Evolutionary conservation across 1,284 basidiomycete genomes (phyloP), one percentile per base, ranked within the genome.

Genomic region (Pseudozyma hubeiensis): DNA sequence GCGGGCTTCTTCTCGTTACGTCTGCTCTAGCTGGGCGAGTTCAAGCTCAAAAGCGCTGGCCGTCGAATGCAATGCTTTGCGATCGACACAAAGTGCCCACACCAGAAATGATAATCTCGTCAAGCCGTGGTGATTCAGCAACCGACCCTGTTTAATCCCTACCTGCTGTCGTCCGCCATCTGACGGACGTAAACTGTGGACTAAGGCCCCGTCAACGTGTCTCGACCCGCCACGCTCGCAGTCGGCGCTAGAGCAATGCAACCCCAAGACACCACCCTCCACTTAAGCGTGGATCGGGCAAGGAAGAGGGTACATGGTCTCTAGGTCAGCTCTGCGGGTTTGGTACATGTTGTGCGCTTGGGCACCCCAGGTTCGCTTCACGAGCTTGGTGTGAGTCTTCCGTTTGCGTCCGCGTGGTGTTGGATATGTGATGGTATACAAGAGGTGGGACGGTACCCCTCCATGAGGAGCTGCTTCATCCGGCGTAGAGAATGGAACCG

Each of bases 11-110:
- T 60, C 53, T 40, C 49, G 49, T 47, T 53, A 56, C 53, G 57
- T 69, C 72, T 75, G 72, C 72, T 70, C 72, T 75, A 75, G 72
- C 72, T 57, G 72, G 72, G 72, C 72, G 72, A 75, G 66, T 75
- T 66, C 29, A 63, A 74, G 72, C 66, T 66, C 53, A n/a, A 75
- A 59, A 53, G 66, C 66, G 66, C 66, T 75, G 72, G 72, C 66
- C 34, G 55, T 62, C 56, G 19, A 13, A 44, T 41, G 53, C 58
- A 37, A 30, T 17, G 30, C 17, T 44, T 45, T 39, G 64, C 48
- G 17, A 39, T 39, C 49, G 67, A 69, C 61, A 53, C 43, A 64
- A 74, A 74, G 65, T 63, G 60, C 65, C 66, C 72, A 63, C 66
- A 75, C 67, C 72, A 75, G 72, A 75, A 75, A 69, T 75, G 72